A percentile compares a stretch with the other conserved stretches of the same genome.
phyloP scores from a whole-genome alignment of 495 filamentous ascomycete genomes.

The Trichoderma parareesei region DNA sequence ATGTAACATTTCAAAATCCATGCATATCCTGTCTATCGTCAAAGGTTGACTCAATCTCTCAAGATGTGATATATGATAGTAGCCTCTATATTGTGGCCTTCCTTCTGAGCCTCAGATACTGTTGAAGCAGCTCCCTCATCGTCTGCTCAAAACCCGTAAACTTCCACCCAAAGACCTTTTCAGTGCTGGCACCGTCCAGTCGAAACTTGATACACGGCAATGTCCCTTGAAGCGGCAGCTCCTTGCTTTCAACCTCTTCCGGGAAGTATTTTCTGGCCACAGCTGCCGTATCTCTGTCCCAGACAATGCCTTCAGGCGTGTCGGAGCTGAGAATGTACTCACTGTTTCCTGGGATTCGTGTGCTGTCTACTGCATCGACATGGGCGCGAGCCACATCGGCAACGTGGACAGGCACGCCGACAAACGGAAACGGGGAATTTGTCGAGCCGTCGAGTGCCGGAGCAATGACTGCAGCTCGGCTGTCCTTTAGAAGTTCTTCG shows the following conservation, averaged over 20 bases:
- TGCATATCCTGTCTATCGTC: too few relatives aligned
- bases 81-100: not conserved
- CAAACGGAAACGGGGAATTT: not conserved
- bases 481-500: not conserved
- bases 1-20: too few relatives aligned
- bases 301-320: not conserved
- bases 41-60: too few relatives aligned
- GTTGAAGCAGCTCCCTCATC: not conserved
- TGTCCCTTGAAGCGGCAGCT: not conserved
- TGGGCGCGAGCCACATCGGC: not conserved
- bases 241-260: not conserved
- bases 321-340: not conserved
- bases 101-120: not conserved
- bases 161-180: not conserved
- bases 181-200: not conserved
- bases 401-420: not conserved
- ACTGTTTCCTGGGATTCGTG: not conserved
- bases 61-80: too few relatives aligned
- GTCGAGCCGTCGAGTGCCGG: not conserved
- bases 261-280: not conserved
- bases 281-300: not conserved
- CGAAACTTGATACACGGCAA: not conserved
- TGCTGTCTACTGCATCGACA: not conserved
- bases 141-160: not conserved
- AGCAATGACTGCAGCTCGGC: not conserved